phyloP scores from a whole-genome alignment of 2,329 filamentous ascomycete genomes.

The Trichoderma lentiforme region DNA sequence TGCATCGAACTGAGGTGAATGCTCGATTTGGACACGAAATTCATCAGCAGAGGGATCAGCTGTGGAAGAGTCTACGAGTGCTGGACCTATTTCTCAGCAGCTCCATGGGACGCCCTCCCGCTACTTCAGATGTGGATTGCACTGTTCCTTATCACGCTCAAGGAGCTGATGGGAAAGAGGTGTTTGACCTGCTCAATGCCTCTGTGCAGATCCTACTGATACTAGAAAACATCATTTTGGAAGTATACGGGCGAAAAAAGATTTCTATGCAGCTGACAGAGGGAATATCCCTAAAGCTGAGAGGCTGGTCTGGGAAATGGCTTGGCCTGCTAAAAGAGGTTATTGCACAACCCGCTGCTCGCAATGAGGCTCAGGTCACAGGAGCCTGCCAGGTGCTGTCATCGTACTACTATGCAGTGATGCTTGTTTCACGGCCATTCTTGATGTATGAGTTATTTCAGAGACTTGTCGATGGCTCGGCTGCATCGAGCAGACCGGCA shows the following conservation, averaged over 20 bases:
- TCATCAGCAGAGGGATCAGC: constrained; percentile 44
- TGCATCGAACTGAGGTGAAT: constrained; percentile 54
- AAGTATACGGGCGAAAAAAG: constrained; percentile 52
- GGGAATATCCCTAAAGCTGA: constrained; percentile 50
- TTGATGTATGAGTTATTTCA: constrained; percentile 54
- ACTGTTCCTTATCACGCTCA: constrained; percentile 46
- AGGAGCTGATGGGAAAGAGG: constrained; percentile 37
- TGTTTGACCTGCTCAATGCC: constrained; percentile 47
- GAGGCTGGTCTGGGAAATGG: constrained; percentile 51
- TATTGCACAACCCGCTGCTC: constrained; percentile 26
- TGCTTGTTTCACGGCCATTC: constrained; percentile 54
- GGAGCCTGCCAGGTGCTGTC: constrained; percentile 51
- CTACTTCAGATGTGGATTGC: constrained; percentile 53
- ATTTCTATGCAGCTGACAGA: constrained; percentile 52
- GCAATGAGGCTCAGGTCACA: constrained; percentile 32
- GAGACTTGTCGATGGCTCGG: constrained; percentile 38
- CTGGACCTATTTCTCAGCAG: constrained; percentile 52
- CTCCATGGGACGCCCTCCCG: constrained; percentile 53
- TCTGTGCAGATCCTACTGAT: constrained; percentile 53
- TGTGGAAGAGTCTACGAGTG: constrained; percentile 53
- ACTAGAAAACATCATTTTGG: constrained; percentile 47
- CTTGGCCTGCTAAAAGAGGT: constrained; percentile 42
- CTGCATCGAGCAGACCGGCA: constrained; percentile 22
- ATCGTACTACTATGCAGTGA: constrained; percentile 57
- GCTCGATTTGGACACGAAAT: constrained; percentile 45